Evolutionary conservation across 2,329 filamentous ascomycete genomes (phyloP).

Genomic region (Aureobasidium sp.): DNA sequence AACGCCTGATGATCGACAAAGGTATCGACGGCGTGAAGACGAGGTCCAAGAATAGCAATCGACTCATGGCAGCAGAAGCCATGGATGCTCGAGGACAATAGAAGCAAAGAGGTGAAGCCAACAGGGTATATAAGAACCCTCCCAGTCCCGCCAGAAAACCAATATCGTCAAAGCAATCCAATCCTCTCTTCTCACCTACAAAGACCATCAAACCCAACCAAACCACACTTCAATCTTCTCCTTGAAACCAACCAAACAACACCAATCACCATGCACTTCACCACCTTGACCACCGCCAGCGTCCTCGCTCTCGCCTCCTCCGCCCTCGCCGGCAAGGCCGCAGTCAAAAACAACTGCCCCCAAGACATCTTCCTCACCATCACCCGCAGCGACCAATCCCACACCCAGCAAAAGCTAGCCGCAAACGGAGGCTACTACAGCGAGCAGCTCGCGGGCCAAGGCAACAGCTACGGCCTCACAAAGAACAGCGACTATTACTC

Average conservation of each 20-base stretch:
- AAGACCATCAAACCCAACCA: neutral
- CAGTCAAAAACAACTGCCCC: slow-evolving; percentile 26
- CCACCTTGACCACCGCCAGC: slow-evolving; percentile 16
- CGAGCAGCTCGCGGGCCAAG: slow-evolving; percentile 22
- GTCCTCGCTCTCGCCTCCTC: slow-evolving; percentile 19
- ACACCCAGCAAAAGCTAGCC: slow-evolving; percentile 18
- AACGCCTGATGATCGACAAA: slow-evolving; percentile 4
- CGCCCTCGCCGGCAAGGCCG: slow-evolving; percentile 17
- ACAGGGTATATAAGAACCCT: slow-evolving; percentile 4
- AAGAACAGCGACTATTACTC: slow-evolving; percentile 23
- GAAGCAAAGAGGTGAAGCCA: neutral
- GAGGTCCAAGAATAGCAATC: slow-evolving; percentile 13
- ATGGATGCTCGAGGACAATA: neutral
- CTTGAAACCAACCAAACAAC: neutral
- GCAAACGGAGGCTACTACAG: slow-evolving; percentile 21
- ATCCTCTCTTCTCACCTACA: slow-evolving; percentile 7
- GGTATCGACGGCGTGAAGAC: neutral
- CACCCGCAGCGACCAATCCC: slow-evolving; percentile 20
- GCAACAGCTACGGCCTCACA: slow-evolving; percentile 28
- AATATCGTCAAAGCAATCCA: neutral
- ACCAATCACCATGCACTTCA: slow-evolving; percentile 20
- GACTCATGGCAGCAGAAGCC: neutral
- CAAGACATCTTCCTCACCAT: slow-evolving; percentile 24
- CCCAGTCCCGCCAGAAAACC: neutral
- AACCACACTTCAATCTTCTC: slow-evolving; percentile 5